Evolutionary conservation across 192 early-diverging fungal genomes (phyloP), one percentile per base, ranked within the genome.

Genomic region (Mortierella claussenii): DNA sequence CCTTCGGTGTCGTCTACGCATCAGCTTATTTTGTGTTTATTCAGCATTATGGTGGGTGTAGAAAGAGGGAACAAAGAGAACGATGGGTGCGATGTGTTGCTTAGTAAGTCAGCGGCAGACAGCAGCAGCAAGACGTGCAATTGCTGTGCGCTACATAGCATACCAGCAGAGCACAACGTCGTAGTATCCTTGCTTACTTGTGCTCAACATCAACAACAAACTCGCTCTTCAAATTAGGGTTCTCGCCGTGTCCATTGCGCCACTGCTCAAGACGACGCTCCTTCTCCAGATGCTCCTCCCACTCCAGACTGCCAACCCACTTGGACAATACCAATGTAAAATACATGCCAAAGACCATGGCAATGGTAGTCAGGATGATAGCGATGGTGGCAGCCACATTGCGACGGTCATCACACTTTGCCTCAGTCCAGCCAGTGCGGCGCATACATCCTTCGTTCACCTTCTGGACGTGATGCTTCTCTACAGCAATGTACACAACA

Each of bases 401-500:
- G 55, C 69, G 69, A 28, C 55, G 34, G 9, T 33, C 45, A 32
- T 73, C 55, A 24, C 69, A 73, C 40, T 28, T 36, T 0, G 15
- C 37, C 21, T 47, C 6, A 7, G 23, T 15, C 60, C 61, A 63
- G 31, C 4, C 24, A 24, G 42, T 73, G 24, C 6, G 54, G 1
- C 31, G 37, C 20, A 46, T 21, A 20, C 61, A 74, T 3, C 49
- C 69, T 1, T 2, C 20, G 61, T 65, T 74, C 12, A 65, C 69
- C 24, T 59, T 74, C 13, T 52, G 48, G 11, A 59, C 40, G 20
- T 65, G 55, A n/a, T 60, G 50, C 12, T 60, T 34, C 57, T 66
- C 63, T 3, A 75, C 63, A n/a, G 51, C 63, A 49, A 75, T 75
- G 28, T 75, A 66, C 34, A 75, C 71, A 20, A 75, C 37, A 13